Evolutionary conservation across 2,329 filamentous ascomycete species (phyloP).

Genomic region (Colletotrichum simmondsii): DNA sequence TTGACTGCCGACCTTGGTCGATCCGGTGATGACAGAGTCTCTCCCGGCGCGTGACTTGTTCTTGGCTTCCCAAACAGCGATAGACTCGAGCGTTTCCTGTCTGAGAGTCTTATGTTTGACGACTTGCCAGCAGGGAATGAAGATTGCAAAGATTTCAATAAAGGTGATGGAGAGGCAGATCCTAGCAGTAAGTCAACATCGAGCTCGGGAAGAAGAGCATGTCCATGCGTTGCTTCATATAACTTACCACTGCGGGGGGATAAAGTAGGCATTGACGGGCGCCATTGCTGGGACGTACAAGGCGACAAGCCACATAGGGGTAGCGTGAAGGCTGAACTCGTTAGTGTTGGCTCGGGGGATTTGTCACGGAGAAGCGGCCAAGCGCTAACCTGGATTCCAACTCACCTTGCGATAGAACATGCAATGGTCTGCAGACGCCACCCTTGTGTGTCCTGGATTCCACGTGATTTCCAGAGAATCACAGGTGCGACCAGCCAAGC

Average conservation of each 20-base stretch:
- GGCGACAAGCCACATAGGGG: conserved; percentile 75
- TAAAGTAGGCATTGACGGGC: conserved; percentile 63
- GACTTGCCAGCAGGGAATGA: conserved; percentile 71
- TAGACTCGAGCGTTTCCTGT: conserved; percentile 60
- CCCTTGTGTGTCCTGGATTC: conserved; percentile 72
- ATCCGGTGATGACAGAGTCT: conserved; percentile 40
- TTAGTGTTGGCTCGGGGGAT: conserved; percentile 7
- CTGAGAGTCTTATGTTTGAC: conserved; percentile 54
- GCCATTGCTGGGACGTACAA: conserved; percentile 63
- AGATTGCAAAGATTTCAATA: conserved; percentile 72
- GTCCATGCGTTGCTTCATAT: conserved; percentile 1
- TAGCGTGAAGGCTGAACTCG: conserved; percentile 66
- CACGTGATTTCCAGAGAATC: conserved; percentile 70
- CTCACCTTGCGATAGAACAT: conserved; percentile 58
- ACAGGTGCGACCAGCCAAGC: conserved; percentile 70
- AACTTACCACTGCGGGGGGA: conserved; percentile 71
- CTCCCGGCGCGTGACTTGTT: conserved; percentile 34
- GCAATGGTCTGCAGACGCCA: conserved; percentile 73
- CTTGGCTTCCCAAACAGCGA: conserved; percentile 57
- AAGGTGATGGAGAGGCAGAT: conserved; percentile 70
- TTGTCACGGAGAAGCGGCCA: conserved; percentile 6
- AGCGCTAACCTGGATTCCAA: conserved; percentile 24
- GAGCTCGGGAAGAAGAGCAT: neutral
- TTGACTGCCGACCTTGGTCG: conserved; percentile 37
- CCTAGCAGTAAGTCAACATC: conserved; percentile 42